These are phyloP conservation scores for Lanmaoa rubissima DNA, from an alignment of 768 basidiomycete species.

Conservation along the genomic window DNA sequence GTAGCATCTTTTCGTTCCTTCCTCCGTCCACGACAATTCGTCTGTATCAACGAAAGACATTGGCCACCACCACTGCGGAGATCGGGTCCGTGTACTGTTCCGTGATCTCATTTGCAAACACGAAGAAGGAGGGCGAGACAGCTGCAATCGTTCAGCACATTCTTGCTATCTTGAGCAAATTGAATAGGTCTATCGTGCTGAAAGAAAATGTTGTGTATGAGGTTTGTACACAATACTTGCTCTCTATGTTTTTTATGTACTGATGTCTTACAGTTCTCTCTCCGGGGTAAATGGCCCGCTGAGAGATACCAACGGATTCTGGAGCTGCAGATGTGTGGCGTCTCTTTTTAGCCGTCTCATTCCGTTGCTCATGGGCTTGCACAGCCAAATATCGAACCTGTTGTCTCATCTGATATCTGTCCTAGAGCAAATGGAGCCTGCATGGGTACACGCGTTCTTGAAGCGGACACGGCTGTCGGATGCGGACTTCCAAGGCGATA, in stretches of 20 bases:
- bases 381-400: slow-evolving; percentile 64
- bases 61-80: slow-evolving; percentile 66
- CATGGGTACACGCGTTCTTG: slow-evolving; percentile 77
- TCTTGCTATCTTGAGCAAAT: slow-evolving; percentile 73
- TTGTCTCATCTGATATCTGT: slow-evolving; percentile 75
- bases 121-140: slow-evolving; percentile 47
- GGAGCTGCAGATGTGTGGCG: slow-evolving; percentile 62
- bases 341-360: neutral
- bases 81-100: slow-evolving; percentile 74
- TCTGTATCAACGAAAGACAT: slow-evolving; percentile 63
- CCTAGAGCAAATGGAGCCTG: slow-evolving; percentile 65
- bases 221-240: slow-evolving; percentile 35
- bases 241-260: neutral
- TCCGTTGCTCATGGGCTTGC: slow-evolving; percentile 4
- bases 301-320: slow-evolving; percentile 68
- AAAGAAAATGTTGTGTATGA: slow-evolving; percentile 65
- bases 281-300: slow-evolving; percentile 79
- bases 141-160: slow-evolving; percentile 59
- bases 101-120: slow-evolving; percentile 69
- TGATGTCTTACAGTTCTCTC: slow-evolving; percentile 53
- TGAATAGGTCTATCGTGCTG: slow-evolving; percentile 57
- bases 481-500: slow-evolving; percentile 79
- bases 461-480: slow-evolving; percentile 73
- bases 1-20: slow-evolving; percentile 64
- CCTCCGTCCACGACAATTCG: slow-evolving; percentile 79